These are phyloP conservation scores for Rickenella mellea DNA, from an alignment of 768 basidiomycete species.

Conservation along the genomic window DNA sequence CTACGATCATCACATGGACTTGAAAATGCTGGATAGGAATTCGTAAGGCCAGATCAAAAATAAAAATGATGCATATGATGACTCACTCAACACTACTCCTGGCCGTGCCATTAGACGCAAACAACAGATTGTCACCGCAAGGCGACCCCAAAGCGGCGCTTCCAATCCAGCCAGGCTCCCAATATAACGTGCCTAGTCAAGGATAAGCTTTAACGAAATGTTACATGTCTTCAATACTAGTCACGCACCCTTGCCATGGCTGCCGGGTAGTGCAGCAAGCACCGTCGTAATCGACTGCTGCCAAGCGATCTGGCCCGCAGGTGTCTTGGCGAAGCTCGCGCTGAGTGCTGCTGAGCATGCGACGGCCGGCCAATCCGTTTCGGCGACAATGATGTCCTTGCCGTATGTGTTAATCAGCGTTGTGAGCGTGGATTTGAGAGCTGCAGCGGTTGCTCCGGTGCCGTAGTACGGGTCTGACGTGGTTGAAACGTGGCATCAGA, in stretches of 20 bases:
- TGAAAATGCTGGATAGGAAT: too few species aligned
- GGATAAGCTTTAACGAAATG: not conserved
- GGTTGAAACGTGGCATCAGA: too few species aligned
- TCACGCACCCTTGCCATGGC: constrained; percentile 33
- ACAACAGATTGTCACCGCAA: constrained; percentile 17
- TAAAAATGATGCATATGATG: too few species aligned
- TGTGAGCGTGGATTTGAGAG: constrained; percentile 41
- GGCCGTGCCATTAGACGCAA: too few species aligned
- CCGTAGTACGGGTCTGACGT: constrained; percentile 60
- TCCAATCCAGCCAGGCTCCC: constrained; percentile 61
- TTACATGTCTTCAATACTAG: too few species aligned
- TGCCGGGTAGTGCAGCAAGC: constrained; percentile 27
- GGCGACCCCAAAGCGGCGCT: constrained; percentile 30
- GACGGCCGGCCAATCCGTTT: constrained; percentile 52
- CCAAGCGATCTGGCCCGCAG: constrained; percentile 45
- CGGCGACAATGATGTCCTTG: constrained; percentile 53
- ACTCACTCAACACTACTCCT: too few species aligned
- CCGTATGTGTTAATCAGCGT: constrained; percentile 36
- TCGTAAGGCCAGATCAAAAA: too few species aligned
- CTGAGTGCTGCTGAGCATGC: constrained; percentile 37
- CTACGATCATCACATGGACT: too few species aligned
- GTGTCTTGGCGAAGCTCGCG: constrained; percentile 36
- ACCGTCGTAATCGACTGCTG: constrained; percentile 39
- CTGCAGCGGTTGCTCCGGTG: constrained; percentile 42
- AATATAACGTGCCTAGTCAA: constrained; percentile 44